Conservation (phyloP, 2,329 filamentous ascomycete species). For the Monosporascus sp. region DNA sequence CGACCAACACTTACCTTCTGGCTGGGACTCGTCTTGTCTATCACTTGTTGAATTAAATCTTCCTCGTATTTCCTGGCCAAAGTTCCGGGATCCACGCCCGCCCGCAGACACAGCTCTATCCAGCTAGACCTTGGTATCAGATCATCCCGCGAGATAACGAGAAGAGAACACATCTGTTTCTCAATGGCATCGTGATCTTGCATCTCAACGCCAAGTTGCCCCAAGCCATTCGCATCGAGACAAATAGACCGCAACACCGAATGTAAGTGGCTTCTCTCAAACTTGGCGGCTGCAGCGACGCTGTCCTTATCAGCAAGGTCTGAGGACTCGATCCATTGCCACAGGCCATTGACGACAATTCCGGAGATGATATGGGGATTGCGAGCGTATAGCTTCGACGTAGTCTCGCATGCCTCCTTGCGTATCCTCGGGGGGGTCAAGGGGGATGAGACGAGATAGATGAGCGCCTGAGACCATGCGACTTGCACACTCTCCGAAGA, state of each 20-base stretch:
- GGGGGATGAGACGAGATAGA: constrained; percentile 69
- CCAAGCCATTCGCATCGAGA: constrained; percentile 46
- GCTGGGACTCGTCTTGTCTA: constrained; percentile 44
- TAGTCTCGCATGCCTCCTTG: constrained; percentile 53
- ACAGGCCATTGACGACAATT: constrained; percentile 68
- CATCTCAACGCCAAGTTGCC: constrained; percentile 33
- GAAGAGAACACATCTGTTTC: constrained; percentile 66
- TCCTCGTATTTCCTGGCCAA: constrained; percentile 62
- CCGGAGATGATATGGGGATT: constrained; percentile 53
- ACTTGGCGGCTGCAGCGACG: constrained; percentile 60
- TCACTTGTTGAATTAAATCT: constrained; percentile 63
- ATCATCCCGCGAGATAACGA: constrained; percentile 73
- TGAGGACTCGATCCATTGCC: constrained; percentile 69
- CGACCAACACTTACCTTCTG: constrained; percentile 24
- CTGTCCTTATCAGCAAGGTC: constrained; percentile 73
- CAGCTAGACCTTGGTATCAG: constrained; percentile 75
- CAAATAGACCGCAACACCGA: constrained; percentile 59
- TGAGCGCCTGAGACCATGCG: constrained; percentile 78
- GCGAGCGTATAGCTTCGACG: constrained; percentile 61
- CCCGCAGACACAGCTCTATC: constrained; percentile 82
- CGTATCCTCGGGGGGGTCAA: constrained; percentile 57
- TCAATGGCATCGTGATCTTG: constrained; percentile 50
- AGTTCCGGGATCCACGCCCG: constrained; percentile 75
- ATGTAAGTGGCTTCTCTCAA: constrained; percentile 59
- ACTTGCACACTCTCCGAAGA: constrained; percentile 47